Base-by-base conservation (phyloP, 345 rosid species). In the Salix brachista region DNA sequence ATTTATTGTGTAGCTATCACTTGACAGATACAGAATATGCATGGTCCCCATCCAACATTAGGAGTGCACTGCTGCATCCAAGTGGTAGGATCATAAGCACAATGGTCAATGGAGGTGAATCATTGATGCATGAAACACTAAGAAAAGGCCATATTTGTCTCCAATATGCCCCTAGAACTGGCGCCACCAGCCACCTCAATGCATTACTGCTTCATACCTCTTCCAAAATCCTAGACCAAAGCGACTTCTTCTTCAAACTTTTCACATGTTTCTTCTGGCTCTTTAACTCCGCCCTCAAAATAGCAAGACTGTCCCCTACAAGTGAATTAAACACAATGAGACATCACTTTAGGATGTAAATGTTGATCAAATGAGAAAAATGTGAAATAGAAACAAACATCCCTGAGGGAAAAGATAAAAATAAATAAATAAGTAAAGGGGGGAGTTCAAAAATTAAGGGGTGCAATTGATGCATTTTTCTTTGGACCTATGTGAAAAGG, bases 191-290 rank as follows among this genome's bases (percentile, higher is more conserved):
- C 39, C 39, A 50, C 17, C 34, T 62, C 28, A 70, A 77, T 58
- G 70, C 78, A 65, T 41, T 39, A 37, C 23, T 68, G 26, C 60
- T 30, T 65, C 72, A 18, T 85, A 96, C 99, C 97, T 93, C 98
- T 82, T 96, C 99, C 88, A 96, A 90, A 80, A 93, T 92, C 89
- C 78, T 87, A 67, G 97, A 92, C 99, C 98, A 96, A 50, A 96
- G 97, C 44, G 99, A 96, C 84, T 92, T 96, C 86, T 92, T 96
- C 88, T 91, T 87, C 85, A 96, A 87, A 78, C 85, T 91, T 83
- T 87, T 87, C 80, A 94, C 99, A 84, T 92, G 94, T 87, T 96
- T 93, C 85, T 73, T 86, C 87, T 96, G 98, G 79, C 90, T 91
- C 89, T 94, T 94, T 80, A 93, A 87, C 77, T 96, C 98, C 3